Conservation (phyloP, 2,329 filamentous ascomycete genomes). For the Diaporthe citri region DNA sequence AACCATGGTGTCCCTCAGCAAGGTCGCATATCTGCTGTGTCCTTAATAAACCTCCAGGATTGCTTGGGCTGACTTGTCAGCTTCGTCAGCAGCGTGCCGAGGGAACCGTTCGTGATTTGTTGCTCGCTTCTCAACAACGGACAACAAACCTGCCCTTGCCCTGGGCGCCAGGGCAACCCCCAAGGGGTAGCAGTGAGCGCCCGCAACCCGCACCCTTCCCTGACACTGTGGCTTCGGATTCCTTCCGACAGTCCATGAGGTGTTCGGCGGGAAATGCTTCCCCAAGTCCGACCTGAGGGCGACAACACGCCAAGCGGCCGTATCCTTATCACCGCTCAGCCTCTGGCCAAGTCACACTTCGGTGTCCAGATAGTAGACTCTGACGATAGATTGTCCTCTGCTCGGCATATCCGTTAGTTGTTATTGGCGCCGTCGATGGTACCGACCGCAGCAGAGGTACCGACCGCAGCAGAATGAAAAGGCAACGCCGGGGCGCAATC, state of each 20-base stretch:
- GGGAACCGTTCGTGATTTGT: conserved; percentile 14
- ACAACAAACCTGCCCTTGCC: conserved; percentile 9
- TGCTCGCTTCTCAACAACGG: conserved; percentile 23
- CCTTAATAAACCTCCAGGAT: conserved; percentile 2
- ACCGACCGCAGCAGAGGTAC: conserved; percentile 14
- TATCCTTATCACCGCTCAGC: conserved; percentile 24
- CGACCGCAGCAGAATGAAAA: neutral
- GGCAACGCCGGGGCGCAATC: neutral
- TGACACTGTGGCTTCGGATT: conserved; percentile 38
- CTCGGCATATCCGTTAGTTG: conserved; percentile 28
- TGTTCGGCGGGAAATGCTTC: conserved; percentile 9
- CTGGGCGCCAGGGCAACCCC: conserved; percentile 14
- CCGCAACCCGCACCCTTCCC: conserved; percentile 15
- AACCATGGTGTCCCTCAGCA: neutral
- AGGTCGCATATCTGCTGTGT: conserved; percentile 15
- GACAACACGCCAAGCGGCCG: conserved; percentile 3
- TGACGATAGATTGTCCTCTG: neutral
- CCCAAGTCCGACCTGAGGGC: conserved; percentile 12
- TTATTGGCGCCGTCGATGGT: conserved; percentile 3
- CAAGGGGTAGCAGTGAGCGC: conserved; percentile 21
- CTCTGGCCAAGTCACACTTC: conserved; percentile 14
- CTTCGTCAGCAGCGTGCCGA: conserved; percentile 20
- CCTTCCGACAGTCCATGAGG: conserved; percentile 34
- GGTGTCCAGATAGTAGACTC: conserved; percentile 4
- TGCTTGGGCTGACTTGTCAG: conserved; percentile 26